Evolutionary conservation across 1,139 yeast genomes (phyloP).

Genomic region (Hyphopichia pseudoburtonii): DNA sequence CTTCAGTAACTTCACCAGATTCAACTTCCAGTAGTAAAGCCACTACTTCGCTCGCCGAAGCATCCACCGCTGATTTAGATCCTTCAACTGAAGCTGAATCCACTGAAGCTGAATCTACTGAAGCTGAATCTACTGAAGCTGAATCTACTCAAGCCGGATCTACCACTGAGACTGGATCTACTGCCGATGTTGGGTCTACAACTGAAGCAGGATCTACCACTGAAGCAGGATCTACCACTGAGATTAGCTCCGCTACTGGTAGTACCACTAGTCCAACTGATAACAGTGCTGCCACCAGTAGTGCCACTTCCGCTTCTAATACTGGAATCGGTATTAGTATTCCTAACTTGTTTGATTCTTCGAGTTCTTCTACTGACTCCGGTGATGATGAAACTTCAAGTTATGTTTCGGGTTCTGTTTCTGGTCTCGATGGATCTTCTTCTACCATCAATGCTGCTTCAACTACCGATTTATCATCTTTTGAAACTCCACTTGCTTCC

Average conservation of each 20-base stretch:
- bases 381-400: no score
- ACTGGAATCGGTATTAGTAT: conserved; percentile 1
- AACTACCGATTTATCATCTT: neutral
- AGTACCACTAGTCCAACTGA: conserved; percentile 5
- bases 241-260: conserved; percentile 3
- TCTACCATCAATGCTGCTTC: neutral
- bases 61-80: conserved; percentile 1
- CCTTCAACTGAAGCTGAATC: conserved; percentile 3
- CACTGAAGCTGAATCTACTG: neutral
- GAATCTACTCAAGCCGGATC: conserved; percentile 4
- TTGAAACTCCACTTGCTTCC: conserved; percentile 3
- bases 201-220: conserved; percentile 1
- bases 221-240: conserved; percentile 2
- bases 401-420: no score
- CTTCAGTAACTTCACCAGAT: conserved; percentile 3
- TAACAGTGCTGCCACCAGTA: conserved; percentile 4
- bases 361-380: neutral
- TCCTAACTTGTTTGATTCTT: neutral
- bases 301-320: neutral
- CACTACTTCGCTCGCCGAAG: neutral
- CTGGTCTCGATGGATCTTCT: no score
- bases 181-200: neutral
- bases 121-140: conserved; percentile 4
- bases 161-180: conserved; percentile 1
- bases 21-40: neutral